A percentile compares a stretch with the other conserved stretches of the same genome.
Evolutionary conservation across 129 eudicot genomes (phyloP).

Genomic region (Flaveria ramosissima): DNA sequence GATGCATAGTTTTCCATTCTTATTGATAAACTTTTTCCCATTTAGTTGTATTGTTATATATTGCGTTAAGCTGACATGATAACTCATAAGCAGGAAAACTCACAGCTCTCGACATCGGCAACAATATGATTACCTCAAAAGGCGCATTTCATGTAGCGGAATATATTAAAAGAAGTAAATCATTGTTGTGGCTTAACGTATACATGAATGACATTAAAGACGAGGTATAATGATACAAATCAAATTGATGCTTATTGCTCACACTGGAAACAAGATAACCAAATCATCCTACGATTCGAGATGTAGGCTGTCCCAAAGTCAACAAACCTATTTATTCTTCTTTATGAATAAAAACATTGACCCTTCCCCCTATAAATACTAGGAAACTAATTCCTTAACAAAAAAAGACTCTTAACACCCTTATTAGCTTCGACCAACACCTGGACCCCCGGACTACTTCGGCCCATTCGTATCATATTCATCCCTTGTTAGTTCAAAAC

Average conservation of each 20-base stretch:
- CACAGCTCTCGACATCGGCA: constrained; percentile 69
- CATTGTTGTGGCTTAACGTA: constrained; percentile 63
- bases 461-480: background rate
- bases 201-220: constrained; percentile 94
- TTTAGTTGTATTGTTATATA: constrained; percentile 20
- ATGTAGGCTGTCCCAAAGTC: background rate
- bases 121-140: constrained; percentile 70
- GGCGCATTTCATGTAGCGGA: constrained; percentile 93
- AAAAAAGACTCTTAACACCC: background rate
- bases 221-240: constrained; percentile 56
- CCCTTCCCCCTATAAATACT: background rate
- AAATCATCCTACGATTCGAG: background rate
- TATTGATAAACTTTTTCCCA: background rate
- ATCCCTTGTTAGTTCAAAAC: background rate
- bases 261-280: background rate
- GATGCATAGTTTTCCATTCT: background rate
- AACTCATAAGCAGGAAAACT: constrained; percentile 58
- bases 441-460: background rate
- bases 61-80: constrained; percentile 33
- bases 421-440: background rate
- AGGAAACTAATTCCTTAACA: background rate
- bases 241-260: background rate
- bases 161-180: constrained; percentile 72
- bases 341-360: background rate
- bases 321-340: background rate